Percentiles rank a stretch among this genome's conserved stretches.
phyloP scores from a whole-genome alignment of 2,329 filamentous ascomycete species.

The Epichloe sylvatica region DNA sequence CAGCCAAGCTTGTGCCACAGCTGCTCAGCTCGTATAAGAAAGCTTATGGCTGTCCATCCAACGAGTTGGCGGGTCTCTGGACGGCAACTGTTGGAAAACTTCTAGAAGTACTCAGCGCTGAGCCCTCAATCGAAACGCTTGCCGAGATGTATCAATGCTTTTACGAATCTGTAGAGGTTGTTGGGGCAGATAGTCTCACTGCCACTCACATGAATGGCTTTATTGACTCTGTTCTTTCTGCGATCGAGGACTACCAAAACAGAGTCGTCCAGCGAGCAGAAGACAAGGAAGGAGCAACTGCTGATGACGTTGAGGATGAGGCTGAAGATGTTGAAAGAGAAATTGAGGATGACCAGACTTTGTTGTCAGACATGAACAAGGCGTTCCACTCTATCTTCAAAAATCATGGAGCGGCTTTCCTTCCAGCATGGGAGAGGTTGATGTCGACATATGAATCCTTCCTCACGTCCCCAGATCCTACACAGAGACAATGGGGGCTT shows the following conservation, averaged over 20 bases:
- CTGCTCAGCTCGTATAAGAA: constrained; percentile 90
- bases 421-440: constrained; percentile 76
- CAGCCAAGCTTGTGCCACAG: constrained; percentile 86
- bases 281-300: constrained; percentile 57
- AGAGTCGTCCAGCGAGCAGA: constrained; percentile 74
- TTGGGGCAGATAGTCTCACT: constrained; percentile 71
- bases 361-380: constrained; percentile 99
- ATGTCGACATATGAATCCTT: constrained; percentile 78
- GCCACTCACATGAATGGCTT: constrained; percentile 71
- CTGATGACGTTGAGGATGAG: constrained; percentile 81
- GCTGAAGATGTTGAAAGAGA: constrained; percentile 77
- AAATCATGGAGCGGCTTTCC: constrained; percentile 74
- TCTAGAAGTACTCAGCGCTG: constrained; percentile 81
- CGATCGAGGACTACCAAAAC: constrained; percentile 83
- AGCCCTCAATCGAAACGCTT: constrained; percentile 89
- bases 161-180: constrained; percentile 92
- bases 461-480: constrained; percentile 66
- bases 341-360: constrained; percentile 91
- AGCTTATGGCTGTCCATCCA: constrained; percentile 67
- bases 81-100: constrained; percentile 74
- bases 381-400: constrained; percentile 99
- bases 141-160: constrained; percentile 99
- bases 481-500: constrained; percentile 94
- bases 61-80: constrained; percentile 74
- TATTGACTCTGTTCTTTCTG: constrained; percentile 71